Base-by-base conservation (phyloP, 2,329 filamentous ascomycete species). In the Cladosporium colombiae region DNA sequence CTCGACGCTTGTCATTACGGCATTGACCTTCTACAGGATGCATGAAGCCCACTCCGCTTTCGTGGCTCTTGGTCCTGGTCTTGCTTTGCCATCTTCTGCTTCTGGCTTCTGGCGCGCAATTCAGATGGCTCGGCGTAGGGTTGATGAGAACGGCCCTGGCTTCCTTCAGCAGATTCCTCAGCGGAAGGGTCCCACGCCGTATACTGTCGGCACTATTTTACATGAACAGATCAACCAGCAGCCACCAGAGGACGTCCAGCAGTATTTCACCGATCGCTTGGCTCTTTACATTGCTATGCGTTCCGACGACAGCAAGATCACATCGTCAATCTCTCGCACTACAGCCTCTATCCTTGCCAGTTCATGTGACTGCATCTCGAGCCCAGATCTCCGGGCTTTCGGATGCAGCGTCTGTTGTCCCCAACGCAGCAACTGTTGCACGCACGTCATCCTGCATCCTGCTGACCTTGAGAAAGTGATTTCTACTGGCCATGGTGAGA, bases 251-350 rank as follows among this genome's bases (percentile, higher is more conserved):
- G 93, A 93, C 79, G 87, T 87, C 4, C 87, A 89, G 69, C 91
- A 92, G 75, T 91, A 92, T 78, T 91, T 90, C 76, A 83, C 86
- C 70, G 89, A 90, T 44, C 82, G 91, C 53, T 83, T 86, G 27
- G 88, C 90, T 67, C 84, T 88, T 58, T 88, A 92, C 72, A 85
- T 49, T n/a, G n/a, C 13, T 16, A 23, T 14, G 14, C 53, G 21
- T 5, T 23, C 11, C 18, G 50, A n/a, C 27, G 27, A 53, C 27
- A 31, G 18, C 25, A 23, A 25, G 5, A 13, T 8, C 50, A 29
- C 3, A 6, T 14, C 21, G 3, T 25, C 31, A 14, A 35, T 2
- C 2, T 21, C 56, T 10, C 5, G 16, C 16, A 10, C 21, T 13
- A 52, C 16, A 10, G 10, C 21, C 11, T 23, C n/a, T n/a, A 16